These are phyloP conservation scores for Sporothrix euskadiensis DNA, from an alignment of 2,329 filamentous ascomycete species.

Conservation along the genomic window DNA sequence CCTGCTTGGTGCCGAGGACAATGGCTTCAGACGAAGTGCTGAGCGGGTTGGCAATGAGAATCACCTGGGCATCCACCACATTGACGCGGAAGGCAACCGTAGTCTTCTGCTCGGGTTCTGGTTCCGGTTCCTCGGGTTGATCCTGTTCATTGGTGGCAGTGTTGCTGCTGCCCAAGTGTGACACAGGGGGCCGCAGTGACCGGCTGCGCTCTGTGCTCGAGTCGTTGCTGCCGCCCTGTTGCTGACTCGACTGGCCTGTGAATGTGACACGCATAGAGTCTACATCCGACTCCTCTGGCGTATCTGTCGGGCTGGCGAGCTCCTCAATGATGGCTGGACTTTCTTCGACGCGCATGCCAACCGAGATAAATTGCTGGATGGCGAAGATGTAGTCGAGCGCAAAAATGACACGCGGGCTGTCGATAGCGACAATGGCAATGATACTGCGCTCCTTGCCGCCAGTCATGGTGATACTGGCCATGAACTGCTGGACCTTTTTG, in stretches of 20 bases:
- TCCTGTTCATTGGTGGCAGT: neutral
- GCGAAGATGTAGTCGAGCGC: conserved; percentile 94
- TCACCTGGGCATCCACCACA: conserved; percentile 92
- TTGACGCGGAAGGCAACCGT: conserved; percentile 87
- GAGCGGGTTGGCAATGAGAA: conserved; percentile 91
- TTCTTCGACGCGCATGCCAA: conserved; percentile 68
- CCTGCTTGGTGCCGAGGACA: conserved; percentile 89
- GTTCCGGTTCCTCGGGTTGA: conserved; percentile 21
- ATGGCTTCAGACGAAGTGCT: conserved; percentile 92
- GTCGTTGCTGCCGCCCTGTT: conserved; percentile 24
- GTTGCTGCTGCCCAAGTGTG: neutral
- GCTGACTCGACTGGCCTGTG: conserved; percentile 39
- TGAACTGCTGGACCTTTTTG: conserved; percentile 93
- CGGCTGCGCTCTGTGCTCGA: conserved; percentile 7
- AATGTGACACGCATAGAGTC: conserved; percentile 57
- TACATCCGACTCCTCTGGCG: conserved; percentile 59
- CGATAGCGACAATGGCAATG: conserved; percentile 89
- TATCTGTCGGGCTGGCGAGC: conserved; percentile 57
- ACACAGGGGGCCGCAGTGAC: neutral
- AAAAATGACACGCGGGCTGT: conserved; percentile 92
- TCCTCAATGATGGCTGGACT: conserved; percentile 43
- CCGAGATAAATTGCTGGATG: conserved; percentile 77
- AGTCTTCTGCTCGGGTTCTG: conserved; percentile 53
- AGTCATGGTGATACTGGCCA: conserved; percentile 94
- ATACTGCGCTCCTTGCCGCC: conserved; percentile 77